phyloP scores from a whole-genome alignment of 805 yeast species.

The Wickerhamiella brachini region DNA sequence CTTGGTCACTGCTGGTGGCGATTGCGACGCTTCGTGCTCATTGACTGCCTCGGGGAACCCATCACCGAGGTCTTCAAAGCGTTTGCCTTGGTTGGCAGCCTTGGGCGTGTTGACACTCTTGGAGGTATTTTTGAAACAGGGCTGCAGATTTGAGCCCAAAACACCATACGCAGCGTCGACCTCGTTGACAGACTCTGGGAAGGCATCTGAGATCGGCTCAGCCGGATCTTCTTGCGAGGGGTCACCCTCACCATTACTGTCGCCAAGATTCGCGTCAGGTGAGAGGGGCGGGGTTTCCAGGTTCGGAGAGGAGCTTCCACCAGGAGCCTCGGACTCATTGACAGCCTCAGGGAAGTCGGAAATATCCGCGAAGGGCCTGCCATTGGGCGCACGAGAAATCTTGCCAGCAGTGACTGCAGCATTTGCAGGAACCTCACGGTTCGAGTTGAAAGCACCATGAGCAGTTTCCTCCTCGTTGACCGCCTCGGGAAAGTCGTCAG shows the following conservation, averaged over 20 bases:
- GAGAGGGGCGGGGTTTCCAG: neutral
- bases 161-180: neutral
- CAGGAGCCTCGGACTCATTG: neutral
- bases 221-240: neutral
- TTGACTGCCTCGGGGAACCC: neutral
- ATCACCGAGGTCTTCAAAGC: neutral
- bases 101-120: neutral
- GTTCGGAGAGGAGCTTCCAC: neutral
- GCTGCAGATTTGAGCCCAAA: neutral
- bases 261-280: neutral
- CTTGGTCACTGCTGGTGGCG: neutral
- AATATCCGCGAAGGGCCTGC: neutral
- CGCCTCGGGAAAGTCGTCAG: neutral
- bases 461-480: neutral
- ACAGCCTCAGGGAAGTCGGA: neutral
- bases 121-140: neutral
- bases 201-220: neutral
- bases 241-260: neutral
- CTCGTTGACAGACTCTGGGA: neutral
- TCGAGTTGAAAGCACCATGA: neutral
- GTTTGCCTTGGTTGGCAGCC: neutral
- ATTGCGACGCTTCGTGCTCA: neutral
- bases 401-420: neutral
- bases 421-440: neutral
- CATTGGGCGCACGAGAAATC: neutral